Evolutionary conservation across 139 green algal species (phyloP), one percentile per base, ranked within the genome.

Genomic region (Chlamydomonas schloesseri): DNA sequence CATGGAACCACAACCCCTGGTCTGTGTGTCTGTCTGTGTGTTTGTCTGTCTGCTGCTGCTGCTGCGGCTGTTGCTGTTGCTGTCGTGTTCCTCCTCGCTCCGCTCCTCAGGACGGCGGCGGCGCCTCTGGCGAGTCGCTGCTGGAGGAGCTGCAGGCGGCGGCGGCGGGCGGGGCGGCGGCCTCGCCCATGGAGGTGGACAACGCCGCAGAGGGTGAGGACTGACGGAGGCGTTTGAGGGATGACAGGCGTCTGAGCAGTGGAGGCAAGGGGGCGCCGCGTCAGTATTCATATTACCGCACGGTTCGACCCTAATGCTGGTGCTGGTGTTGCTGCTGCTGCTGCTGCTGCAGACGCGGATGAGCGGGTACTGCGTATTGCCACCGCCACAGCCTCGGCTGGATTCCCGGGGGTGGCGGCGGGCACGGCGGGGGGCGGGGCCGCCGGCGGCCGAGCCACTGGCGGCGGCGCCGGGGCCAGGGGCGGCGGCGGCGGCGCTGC

Each of bases 81-180:
- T n/a, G n/a, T n/a, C n/a, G n/a, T n/a, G n/a, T n/a, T n/a, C n/a
- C n/a, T n/a, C n/a, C n/a, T n/a, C n/a, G n/a, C n/a, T n/a, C n/a
- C n/a, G n/a, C n/a, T n/a, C 83, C 95, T 62, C 90, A 95, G 47
- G 96, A 99, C 84, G 86, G 64, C 42, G 76, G 46, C 47, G 82
- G 33, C 36, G 71, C 33, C 68, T 86, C 58, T 64, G 84, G 75
- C 65, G 81, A 84, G 78, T 73, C 46, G 42, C 69, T 83, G 55
- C 55, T 88, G 47, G 53, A 79, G 78, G 78, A 78, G 78, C 57
- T 85, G 70, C 79, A 76, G 36, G 76, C 71, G 74, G 83, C 28
- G 62, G 58, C 31, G 73, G 60, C 42, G 64, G 73, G 29, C 71
- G 13, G 37, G 65, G 73, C 29, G 31, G 83, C 70, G 71, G 62